phyloP scores from a whole-genome alignment of 768 basidiomycete species.

The Naganishia vishniacii region DNA sequence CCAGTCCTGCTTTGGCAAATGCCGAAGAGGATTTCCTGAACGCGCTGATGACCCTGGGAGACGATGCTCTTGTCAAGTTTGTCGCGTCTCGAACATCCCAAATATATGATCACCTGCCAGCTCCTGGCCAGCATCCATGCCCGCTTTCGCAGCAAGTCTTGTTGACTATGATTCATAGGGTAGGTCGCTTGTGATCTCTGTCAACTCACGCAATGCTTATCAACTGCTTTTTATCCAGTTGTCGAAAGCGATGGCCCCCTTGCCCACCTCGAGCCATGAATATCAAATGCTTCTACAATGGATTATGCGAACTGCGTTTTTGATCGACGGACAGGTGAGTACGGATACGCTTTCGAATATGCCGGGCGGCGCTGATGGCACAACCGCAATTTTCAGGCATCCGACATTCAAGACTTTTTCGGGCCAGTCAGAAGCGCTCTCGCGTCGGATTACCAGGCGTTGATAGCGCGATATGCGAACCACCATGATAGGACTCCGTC shows the following conservation, averaged over 20 bases:
- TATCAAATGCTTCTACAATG: conserved; percentile 9
- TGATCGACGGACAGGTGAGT: conserved; percentile 11
- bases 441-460: conserved; percentile 4
- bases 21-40: conserved; percentile 39
- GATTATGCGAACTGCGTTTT: conserved; percentile 2
- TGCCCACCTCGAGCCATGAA: conserved; percentile 2
- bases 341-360: not conserved
- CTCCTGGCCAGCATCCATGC: conserved; percentile 23
- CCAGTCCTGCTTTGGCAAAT: conserved; percentile 11
- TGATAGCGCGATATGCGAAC: conserved; percentile 17
- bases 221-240: not conserved
- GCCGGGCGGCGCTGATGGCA: not conserved
- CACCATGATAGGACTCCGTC: conserved; percentile 6
- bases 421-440: conserved; percentile 13
- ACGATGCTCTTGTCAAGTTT: conserved; percentile 30
- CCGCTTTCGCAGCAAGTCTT: conserved; percentile 42
- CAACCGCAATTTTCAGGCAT: not conserved
- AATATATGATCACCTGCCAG: conserved; percentile 35
- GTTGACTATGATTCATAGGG: conserved; percentile 43
- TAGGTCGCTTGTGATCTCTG: conserved; percentile 29
- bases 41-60: conserved; percentile 31
- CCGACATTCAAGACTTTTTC: conserved; percentile 8
- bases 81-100: conserved; percentile 28
- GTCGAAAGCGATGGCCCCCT: conserved; percentile 6
- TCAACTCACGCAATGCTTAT: not conserved